Conservation (phyloP, 2,329 filamentous ascomycete species). For the Aspergillus piperis region DNA sequence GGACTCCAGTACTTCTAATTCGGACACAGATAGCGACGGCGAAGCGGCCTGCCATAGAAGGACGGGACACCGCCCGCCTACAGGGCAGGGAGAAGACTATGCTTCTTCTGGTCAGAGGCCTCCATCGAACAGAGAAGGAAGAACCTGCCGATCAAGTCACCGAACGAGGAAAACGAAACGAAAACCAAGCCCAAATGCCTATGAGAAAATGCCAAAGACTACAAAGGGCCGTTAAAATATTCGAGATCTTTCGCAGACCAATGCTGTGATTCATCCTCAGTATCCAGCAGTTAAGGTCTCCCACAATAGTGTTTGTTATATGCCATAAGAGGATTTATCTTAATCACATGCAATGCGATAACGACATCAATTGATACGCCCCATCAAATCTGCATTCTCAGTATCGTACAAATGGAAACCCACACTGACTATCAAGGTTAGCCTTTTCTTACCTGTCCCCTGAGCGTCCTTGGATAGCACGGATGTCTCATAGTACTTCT, state of each 20-base stretch:
- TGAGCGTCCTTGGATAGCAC: neutral
- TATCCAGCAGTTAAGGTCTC: neutral
- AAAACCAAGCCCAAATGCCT: conserved; percentile 49
- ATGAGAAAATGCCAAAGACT: conserved; percentile 47
- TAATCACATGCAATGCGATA: too few species aligned
- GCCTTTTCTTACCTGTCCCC: neutral
- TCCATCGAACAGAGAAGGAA: conserved; percentile 8
- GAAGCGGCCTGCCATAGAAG: conserved; percentile 5
- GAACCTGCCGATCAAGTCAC: conserved; percentile 21
- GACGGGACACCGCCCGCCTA: conserved; percentile 10
- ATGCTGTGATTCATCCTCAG: neutral
- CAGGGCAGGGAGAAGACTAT: conserved; percentile 4
- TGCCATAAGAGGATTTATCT: too few species aligned
- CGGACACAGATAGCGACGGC: conserved; percentile 46
- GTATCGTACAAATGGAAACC: neutral
- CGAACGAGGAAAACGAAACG: conserved; percentile 27
- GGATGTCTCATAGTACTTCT: neutral
- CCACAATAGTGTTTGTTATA: too few species aligned
- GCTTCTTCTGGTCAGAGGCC: neutral
- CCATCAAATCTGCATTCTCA: too few species aligned
- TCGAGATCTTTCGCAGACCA: neutral
- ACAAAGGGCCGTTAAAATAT: conserved; percentile 20
- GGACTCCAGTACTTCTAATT: conserved; percentile 58
- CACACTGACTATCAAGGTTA: neutral
- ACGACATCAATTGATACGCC: too few species aligned